phyloP scores from a whole-genome alignment of 2,329 filamentous ascomycete genomes.

The Phyllosticta ampelicida region DNA sequence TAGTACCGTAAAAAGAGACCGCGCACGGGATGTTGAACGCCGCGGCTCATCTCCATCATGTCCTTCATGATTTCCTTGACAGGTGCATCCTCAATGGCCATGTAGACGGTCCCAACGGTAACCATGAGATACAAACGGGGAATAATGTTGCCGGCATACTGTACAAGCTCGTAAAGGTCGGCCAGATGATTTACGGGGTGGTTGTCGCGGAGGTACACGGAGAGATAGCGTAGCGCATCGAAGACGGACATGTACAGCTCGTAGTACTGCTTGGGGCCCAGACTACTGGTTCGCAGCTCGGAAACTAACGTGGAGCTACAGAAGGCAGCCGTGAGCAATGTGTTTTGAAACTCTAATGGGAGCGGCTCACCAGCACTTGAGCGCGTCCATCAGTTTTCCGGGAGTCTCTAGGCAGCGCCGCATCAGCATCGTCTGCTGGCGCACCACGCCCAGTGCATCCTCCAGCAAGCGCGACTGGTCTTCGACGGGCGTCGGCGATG shows the following conservation, averaged over 20 bases:
- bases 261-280: conserved; percentile 99
- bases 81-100: conserved; percentile 94
- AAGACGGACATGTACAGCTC: conserved; percentile 99
- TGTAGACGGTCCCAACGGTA: conserved; percentile 97
- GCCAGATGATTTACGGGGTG: conserved; percentile 97
- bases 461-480: conserved; percentile 79
- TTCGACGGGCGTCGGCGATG: conserved; percentile 40
- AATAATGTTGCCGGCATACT: conserved; percentile 97
- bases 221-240: conserved; percentile 91
- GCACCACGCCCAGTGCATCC: conserved; percentile 91
- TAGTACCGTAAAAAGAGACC: conserved; percentile 95
- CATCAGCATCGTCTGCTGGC: conserved; percentile 95
- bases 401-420: conserved; percentile 94
- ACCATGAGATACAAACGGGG: conserved; percentile 97
- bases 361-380: conserved; percentile 84
- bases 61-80: conserved; percentile 99
- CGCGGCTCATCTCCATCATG: conserved; percentile 99
- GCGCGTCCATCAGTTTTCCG: conserved; percentile 97
- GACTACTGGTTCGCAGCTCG: conserved; percentile 91
- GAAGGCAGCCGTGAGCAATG: conserved; percentile 11
- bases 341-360: neutral
- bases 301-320: conserved; percentile 89
- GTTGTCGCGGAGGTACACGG: conserved; percentile 91
- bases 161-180: conserved; percentile 93
- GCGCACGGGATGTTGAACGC: conserved; percentile 92